A percentile compares a stretch with the other conserved stretches of the same genome.
Evolutionary conservation across 495 filamentous ascomycete genomes (phyloP).

Genomic region (Podospora australis): DNA sequence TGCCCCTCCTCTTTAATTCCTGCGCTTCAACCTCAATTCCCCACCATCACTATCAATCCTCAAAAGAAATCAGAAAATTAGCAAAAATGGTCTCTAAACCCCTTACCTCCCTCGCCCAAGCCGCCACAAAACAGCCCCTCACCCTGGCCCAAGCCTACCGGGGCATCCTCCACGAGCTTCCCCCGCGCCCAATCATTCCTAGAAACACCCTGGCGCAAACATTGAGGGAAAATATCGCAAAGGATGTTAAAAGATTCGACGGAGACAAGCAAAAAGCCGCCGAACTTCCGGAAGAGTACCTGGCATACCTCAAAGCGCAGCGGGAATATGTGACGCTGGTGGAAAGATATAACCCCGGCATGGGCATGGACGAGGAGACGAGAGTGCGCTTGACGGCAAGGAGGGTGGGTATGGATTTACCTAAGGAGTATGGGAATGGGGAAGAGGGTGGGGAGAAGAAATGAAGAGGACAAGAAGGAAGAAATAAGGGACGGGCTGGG

Average conservation of each 20-base stretch:
- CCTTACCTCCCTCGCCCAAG: neutral
- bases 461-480: neutral
- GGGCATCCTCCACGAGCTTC: constrained; percentile 83
- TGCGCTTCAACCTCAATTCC: neutral
- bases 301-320: constrained; percentile 76
- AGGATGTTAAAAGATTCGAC: neutral
- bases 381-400: constrained; percentile 73
- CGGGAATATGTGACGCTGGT: constrained; percentile 69
- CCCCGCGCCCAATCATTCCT: constrained; percentile 53
- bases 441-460: constrained; percentile 10
- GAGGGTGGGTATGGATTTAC: constrained; percentile 84
- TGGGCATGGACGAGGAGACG: constrained; percentile 80
- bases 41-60: neutral
- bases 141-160: constrained; percentile 91
- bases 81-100: constrained; percentile 5
- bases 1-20: too few species aligned
- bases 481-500: neutral
- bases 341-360: constrained; percentile 89
- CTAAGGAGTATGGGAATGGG: constrained; percentile 40
- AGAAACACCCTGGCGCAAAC: constrained; percentile 54
- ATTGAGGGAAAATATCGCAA: constrained; percentile 47
- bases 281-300: constrained; percentile 65
- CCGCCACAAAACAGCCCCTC: constrained; percentile 46
- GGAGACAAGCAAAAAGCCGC: constrained; percentile 24
- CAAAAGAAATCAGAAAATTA: neutral